phyloP scores from a whole-genome alignment of 1,284 basidiomycete species.

The Ceratobasidium theobromae region DNA sequence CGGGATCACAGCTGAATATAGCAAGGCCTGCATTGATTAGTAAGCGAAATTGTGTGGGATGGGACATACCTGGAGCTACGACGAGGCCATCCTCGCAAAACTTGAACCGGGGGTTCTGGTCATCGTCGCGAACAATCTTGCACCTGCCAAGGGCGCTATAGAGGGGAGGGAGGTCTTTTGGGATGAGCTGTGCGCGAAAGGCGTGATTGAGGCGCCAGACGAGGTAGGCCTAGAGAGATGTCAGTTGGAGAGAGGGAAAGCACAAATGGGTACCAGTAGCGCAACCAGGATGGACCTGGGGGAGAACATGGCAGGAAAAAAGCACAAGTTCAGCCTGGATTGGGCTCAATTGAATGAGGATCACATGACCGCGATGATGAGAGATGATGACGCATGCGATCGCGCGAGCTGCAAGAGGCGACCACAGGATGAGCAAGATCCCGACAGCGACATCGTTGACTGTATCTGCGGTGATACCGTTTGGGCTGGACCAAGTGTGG shows the following conservation, averaged over 20 bases:
- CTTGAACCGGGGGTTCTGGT: slow-evolving; percentile 43
- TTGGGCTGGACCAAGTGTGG: slow-evolving; percentile 23
- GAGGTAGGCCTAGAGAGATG: slow-evolving; percentile 3
- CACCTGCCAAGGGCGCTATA: slow-evolving; percentile 42
- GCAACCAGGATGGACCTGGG: not conserved
- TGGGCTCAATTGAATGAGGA: not conserved
- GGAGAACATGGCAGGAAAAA: no score
- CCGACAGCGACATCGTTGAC: slow-evolving; percentile 23
- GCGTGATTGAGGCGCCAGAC: slow-evolving; percentile 18
- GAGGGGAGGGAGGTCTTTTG: slow-evolving; percentile 7
- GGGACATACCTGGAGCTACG: slow-evolving; percentile 55
- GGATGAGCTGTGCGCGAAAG: slow-evolving; percentile 2
- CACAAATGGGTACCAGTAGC: not conserved
- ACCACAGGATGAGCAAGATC: not conserved
- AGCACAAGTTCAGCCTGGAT: not conserved
- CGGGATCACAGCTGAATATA: slow-evolving; percentile 57
- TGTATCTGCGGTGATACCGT: slow-evolving; percentile 27
- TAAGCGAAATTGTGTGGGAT: not conserved
- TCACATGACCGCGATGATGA: slow-evolving; percentile 27
- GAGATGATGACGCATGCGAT: no score
- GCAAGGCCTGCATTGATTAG: not conserved
- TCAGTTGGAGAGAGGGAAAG: not conserved
- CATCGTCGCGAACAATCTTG: slow-evolving; percentile 44
- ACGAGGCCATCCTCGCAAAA: slow-evolving; percentile 65
- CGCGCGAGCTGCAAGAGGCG: no score